A percentile compares a stretch with the other conserved stretches of the same genome.
These are phyloP conservation scores for Nitzschia palea DNA, from an alignment of 108 stramenopile species.

Conservation along the genomic window DNA sequence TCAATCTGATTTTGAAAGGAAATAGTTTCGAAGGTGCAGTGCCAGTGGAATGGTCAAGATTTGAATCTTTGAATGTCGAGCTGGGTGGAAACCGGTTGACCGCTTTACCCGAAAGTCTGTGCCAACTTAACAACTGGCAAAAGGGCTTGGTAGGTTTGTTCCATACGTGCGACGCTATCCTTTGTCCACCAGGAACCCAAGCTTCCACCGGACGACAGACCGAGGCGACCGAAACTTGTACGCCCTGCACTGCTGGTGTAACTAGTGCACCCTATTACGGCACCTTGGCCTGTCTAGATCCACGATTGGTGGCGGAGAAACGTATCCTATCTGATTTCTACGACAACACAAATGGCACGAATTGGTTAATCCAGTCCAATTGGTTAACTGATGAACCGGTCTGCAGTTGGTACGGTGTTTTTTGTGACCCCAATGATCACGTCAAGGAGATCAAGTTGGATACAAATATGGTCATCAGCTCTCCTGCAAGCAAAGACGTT, in stretches of 20 bases:
- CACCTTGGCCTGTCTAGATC: conserved; percentile 31
- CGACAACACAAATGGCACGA: conserved; percentile 44
- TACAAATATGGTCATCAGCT: conserved; percentile 37
- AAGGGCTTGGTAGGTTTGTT: conserved; percentile 31
- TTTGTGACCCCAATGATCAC: conserved; percentile 47
- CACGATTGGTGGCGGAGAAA: conserved; percentile 20
- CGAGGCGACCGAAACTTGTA: conserved; percentile 34
- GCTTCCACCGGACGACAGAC: conserved; percentile 47
- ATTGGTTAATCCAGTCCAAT: conserved; percentile 36
- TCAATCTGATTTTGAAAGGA: conserved; percentile 18
- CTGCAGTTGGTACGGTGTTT: conserved; percentile 66
- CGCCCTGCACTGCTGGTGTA: conserved; percentile 40
- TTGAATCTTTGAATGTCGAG: conserved; percentile 37
- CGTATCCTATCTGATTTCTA: conserved; percentile 61
- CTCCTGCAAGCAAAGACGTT: background rate
- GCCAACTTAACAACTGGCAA: conserved; percentile 55
- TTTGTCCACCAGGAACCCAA: conserved; percentile 67
- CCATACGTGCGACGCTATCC: conserved; percentile 59
- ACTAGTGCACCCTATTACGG: conserved; percentile 42
- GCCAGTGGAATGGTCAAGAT: conserved; percentile 13
- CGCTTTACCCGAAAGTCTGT: conserved; percentile 47
- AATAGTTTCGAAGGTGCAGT: conserved; percentile 20
- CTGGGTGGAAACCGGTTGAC: conserved; percentile 64
- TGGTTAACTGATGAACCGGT: conserved; percentile 26
- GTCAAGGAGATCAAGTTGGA: conserved; percentile 54